Base-by-base conservation (phyloP, 1,139 yeast genomes). In the Protomyces gravidus region DNA sequence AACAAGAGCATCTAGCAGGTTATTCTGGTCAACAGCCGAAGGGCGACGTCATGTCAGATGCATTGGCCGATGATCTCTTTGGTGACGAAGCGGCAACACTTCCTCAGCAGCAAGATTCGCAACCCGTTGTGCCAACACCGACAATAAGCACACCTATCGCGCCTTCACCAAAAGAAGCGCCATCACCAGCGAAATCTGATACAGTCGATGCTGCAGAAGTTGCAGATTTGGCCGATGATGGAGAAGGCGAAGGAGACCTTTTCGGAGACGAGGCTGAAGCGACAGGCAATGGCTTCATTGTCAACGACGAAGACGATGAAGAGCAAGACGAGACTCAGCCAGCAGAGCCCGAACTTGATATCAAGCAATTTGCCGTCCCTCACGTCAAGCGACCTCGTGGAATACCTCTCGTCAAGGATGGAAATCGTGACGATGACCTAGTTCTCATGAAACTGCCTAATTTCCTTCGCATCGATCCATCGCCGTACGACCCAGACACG, bases 181-280 rank as follows among this genome's bases (percentile, higher is more conserved):
- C 13, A 21, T 19, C 45, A 40, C 45, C 9, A 17, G 25, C 45
- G 45, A 13, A 7, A 11, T n/a, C 45, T 13, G n/a, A 13, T 21
- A 9, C 25, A 21, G 45, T 13, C 21, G 25, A 40, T 17, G 47
- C 42, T 4, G 42, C 42, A 15, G 42, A 36, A n/a, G 23, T 17
- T 36, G 1, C 32, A 28, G 13, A 28, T 9, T 13, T 13, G 13
- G 32, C 32, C 32, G 32, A 28, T 9, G 32, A 36, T 1, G 17
- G n/a, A 9, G 21, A n/a, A 7, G 21, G 15, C 45, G 45, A 15
- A 19, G 55, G 40, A 6, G 56, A 52, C 26, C 17, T 52, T n/a
- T 52, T 52, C 25, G 56, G 56, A 13, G 56, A 52, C 25, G 56
- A 40, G 2, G 55, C n/a, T 15, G 55, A 40, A 6, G 33, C 39